Evolutionary conservation across 2,329 filamentous ascomycete genomes (phyloP).

Genomic region (Hortaea sp.): DNA sequence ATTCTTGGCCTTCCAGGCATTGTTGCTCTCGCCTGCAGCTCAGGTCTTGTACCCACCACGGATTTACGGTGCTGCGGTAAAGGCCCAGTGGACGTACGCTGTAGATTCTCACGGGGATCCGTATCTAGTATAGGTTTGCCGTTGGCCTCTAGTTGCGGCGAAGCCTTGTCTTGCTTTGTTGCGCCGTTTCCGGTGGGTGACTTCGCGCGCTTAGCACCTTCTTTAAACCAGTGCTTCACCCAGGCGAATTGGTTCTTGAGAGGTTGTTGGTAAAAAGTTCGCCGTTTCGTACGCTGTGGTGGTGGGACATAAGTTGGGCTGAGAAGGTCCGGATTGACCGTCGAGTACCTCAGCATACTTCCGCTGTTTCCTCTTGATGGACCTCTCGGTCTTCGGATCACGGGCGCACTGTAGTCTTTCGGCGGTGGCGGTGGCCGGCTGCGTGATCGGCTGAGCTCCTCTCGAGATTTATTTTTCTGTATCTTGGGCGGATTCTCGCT

Average conservation of each 20-base stretch:
- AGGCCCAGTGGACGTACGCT: conserved; percentile 27
- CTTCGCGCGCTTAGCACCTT: conserved; percentile 50
- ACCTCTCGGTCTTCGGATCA: conserved; percentile 44
- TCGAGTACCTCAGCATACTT: conserved; percentile 79
- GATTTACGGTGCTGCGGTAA: conserved; percentile 20
- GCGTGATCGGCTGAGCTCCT: conserved; percentile 60
- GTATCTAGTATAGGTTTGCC: conserved; percentile 8
- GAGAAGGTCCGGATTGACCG: conserved; percentile 54
- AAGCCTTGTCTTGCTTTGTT: conserved; percentile 9
- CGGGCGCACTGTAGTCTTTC: conserved; percentile 51
- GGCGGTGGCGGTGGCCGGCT: conserved; percentile 73
- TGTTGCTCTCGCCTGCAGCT: conserved; percentile 28
- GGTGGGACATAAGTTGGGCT: conserved; percentile 39
- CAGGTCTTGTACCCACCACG: conserved; percentile 28
- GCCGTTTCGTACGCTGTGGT: conserved; percentile 33
- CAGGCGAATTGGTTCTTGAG: conserved; percentile 57
- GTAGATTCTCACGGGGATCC: conserved; percentile 15
- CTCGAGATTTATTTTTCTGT: conserved; percentile 53
- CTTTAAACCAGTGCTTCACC: conserved; percentile 64
- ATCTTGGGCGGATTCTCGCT: conserved; percentile 52
- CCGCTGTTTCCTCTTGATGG: conserved; percentile 40
- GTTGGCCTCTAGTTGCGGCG: conserved; percentile 8
- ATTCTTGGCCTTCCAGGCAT: conserved; percentile 32
- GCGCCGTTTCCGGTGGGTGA: conserved; percentile 35
- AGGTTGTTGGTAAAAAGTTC: conserved; percentile 50